These are phyloP conservation scores for Botrytis sinoallii DNA, from an alignment of 2,329 filamentous ascomycete genomes.

Conservation along the genomic window DNA sequence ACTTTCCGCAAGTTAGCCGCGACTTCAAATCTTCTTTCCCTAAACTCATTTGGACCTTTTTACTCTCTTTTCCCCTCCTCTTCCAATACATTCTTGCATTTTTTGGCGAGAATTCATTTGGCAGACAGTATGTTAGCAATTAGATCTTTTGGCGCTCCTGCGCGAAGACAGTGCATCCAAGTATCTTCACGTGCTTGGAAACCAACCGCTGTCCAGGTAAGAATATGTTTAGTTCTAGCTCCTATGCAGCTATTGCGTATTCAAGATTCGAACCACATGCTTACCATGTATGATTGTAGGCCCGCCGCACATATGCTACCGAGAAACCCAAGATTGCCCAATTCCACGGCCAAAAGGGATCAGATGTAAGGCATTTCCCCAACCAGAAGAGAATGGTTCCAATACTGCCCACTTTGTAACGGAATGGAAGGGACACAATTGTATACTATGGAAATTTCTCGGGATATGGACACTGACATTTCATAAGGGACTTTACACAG, in stretches of 20 bases:
- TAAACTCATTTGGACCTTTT: slow-evolving; percentile 20
- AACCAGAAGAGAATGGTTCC: slow-evolving; percentile 19
- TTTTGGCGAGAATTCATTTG: slow-evolving; percentile 10
- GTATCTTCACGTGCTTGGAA: slow-evolving; percentile 57
- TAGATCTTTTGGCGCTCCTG: slow-evolving; percentile 72
- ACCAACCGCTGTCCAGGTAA: slow-evolving; percentile 55
- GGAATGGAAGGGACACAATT: slow-evolving; percentile 28
- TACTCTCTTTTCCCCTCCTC: slow-evolving; percentile 21
- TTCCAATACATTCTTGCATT: slow-evolving; percentile 1
- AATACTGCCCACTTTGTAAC: background rate
- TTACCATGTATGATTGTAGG: slow-evolving; percentile 40
- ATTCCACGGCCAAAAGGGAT: slow-evolving; percentile 87
- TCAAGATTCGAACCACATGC: slow-evolving; percentile 15
- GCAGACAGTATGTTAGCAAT: slow-evolving; percentile 72
- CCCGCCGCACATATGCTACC: slow-evolving; percentile 61
- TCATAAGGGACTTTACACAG: slow-evolving; percentile 82
- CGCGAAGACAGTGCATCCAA: slow-evolving; percentile 75
- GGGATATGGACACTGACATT: slow-evolving; percentile 26
- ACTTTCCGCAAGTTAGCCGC: slow-evolving; percentile 22
- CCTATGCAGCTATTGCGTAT: slow-evolving; percentile 20
- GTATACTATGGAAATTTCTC: slow-evolving; percentile 17
- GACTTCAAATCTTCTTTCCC: slow-evolving; percentile 20
- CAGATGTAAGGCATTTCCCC: slow-evolving; percentile 63
- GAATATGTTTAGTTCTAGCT: slow-evolving; percentile 29
- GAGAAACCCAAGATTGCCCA: slow-evolving; percentile 73